Evolutionary conservation across 2,329 filamentous ascomycete genomes (phyloP).

Genomic region (Fusarium mangiferae): DNA sequence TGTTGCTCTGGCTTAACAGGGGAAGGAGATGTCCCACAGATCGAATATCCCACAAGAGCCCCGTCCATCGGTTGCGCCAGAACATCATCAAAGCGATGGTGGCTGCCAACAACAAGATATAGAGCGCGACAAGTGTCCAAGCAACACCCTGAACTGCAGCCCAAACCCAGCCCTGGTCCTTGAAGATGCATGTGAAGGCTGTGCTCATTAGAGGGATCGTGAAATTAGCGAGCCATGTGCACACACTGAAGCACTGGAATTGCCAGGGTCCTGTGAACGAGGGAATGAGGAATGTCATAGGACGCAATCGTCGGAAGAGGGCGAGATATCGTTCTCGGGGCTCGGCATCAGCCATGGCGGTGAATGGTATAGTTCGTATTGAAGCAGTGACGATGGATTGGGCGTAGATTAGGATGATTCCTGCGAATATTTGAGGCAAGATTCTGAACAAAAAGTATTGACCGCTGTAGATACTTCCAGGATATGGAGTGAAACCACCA

Average conservation of each 20-base stretch:
- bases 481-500: constrained; percentile 75
- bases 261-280: constrained; percentile 70
- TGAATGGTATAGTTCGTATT: constrained; percentile 82
- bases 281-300: constrained; percentile 73
- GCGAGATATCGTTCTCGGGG: constrained; percentile 69
- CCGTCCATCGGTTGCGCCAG: constrained; percentile 74
- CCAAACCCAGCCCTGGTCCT: constrained; percentile 77
- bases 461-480: constrained; percentile 71
- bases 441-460: constrained; percentile 90
- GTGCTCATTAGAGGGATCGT: constrained; percentile 84
- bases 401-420: constrained; percentile 78
- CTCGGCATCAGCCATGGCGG: constrained; percentile 75
- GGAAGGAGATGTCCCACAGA: constrained; percentile 84
- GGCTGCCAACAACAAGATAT: constrained; percentile 72
- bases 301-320: constrained; percentile 75
- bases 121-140: constrained; percentile 81
- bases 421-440: constrained; percentile 80
- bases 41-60: constrained; percentile 85
- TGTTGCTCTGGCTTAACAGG: constrained; percentile 83
- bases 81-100: constrained; percentile 66
- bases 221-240: constrained; percentile 82
- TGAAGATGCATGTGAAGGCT: constrained; percentile 73
- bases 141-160: constrained; percentile 79
- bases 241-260: constrained; percentile 72
- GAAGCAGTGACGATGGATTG: constrained; percentile 79